Evolutionary conservation across 148 eudicot genomes (phyloP), one percentile per base, ranked within the genome.

Genomic region (Rhododendron williamsianum): DNA sequence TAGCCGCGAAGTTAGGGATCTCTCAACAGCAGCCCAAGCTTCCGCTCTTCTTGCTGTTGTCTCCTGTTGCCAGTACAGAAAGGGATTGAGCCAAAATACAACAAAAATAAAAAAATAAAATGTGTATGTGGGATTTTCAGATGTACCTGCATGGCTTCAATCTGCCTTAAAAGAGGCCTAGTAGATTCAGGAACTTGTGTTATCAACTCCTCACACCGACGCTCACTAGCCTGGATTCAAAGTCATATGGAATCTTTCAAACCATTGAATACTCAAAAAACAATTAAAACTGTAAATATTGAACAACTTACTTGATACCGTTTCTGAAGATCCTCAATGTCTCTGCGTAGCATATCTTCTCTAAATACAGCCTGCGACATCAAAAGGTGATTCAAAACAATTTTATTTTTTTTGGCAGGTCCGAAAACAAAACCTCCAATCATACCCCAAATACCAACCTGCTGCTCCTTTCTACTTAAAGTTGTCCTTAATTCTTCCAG

Each of bases 181-280:
- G 98, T 97, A 86, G 99, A 97, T 81, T 97, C 99, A 84, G 99
- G 98, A 89, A 97, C 93, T 88, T 95, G 98, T 82, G 94, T 89
- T 82, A 95, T 89, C 87, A 95, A 91, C 91, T 97, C 99, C 90
- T 97, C 99, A 84, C 98, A 95, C 69, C 99, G 90, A 82, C 98
- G 98, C 86, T 97, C 99, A 92, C 98, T 97, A 83, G 93, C 98
- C 99, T 97, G 87, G 83, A 81, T 77, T 85, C 51, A 77, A 83
- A 84, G 41, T 76, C 84, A 81, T 41, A 79, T 67, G 18, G 77
- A 73, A 88, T 71, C 27, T 78, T 33, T 6, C 16, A 60, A 78
- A 33, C 81, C 9, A 51, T n/a, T 76, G 73, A 76, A 25, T 63
- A 15, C 54, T 63, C 25, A 71, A 76, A 18, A 21, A 46, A 83